Evolutionary conservation across 306 rosid genomes (phyloP).

Genomic region (Trichosanthes truncata): DNA sequence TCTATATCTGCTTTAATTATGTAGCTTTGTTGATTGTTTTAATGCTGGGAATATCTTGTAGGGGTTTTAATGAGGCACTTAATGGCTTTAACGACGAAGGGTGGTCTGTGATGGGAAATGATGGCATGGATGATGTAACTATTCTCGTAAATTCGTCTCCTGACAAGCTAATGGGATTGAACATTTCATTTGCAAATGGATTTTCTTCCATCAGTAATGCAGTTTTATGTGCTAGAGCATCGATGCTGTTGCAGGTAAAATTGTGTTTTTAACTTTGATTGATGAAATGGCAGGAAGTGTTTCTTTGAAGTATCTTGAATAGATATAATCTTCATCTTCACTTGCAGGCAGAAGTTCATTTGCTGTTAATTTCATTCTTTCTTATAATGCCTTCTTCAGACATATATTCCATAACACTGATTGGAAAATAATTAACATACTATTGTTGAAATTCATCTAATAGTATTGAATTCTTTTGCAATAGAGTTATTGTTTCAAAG

Average conservation of each 20-base stretch:
- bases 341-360: background rate
- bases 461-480: background rate
- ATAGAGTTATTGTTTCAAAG: background rate
- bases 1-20: background rate
- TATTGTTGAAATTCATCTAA: background rate
- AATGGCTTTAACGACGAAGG: constrained; percentile 97
- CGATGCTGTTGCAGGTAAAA: constrained; percentile 93
- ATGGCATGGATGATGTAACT: constrained; percentile 90
- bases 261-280: background rate
- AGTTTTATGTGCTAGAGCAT: constrained; percentile 94
- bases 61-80: constrained; percentile 97
- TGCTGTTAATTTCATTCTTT: background rate
- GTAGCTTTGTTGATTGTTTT: constrained; percentile 7
- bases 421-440: background rate
- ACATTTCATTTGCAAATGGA: constrained; percentile 72
- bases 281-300: background rate
- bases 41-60: constrained; percentile 27
- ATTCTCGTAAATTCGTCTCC: constrained; percentile 81
- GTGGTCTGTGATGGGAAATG: constrained; percentile 89
- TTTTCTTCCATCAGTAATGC: constrained; percentile 87
- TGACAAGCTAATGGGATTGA: constrained; percentile 84
- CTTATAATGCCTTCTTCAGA: background rate
- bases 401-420: background rate
- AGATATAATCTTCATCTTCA: background rate
- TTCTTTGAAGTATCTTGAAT: background rate